Conservation (phyloP, 768 basidiomycete genomes). For the Suillus paluster region DNA sequence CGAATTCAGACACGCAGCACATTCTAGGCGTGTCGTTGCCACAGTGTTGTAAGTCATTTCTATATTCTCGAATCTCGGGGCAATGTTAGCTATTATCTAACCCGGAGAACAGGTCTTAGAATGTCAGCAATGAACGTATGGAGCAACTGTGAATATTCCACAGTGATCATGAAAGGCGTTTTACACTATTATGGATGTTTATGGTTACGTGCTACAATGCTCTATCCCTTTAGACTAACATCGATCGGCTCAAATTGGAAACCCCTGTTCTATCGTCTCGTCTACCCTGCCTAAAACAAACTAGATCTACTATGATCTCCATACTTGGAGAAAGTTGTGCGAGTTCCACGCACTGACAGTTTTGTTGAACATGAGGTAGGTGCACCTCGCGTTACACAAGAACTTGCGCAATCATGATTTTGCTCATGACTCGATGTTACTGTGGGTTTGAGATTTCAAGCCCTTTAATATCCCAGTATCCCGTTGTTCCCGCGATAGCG, state of each 20-base stretch:
- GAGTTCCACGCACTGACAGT: not conserved
- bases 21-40: conserved; percentile 74
- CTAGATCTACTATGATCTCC: not conserved
- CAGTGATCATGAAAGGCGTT: not conserved
- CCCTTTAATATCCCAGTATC: not conserved
- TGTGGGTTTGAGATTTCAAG: not conserved
- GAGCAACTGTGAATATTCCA: not conserved
- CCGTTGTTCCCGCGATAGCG: not conserved
- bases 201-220: not conserved
- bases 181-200: too few species aligned
- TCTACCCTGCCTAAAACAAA: not conserved
- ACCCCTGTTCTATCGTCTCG: not conserved
- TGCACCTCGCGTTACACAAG: not conserved
- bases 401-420: not conserved
- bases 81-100: not conserved
- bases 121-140: not conserved
- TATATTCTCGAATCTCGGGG: not conserved
- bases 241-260: not conserved
- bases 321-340: not conserved
- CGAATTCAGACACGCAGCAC: conserved; percentile 76
- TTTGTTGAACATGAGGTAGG: not conserved
- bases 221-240: not conserved
- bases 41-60: conserved; percentile 67
- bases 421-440: not conserved
- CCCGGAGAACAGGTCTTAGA: not conserved